Evolutionary conservation across 805 yeast species (phyloP).

Genomic region (Kazachstania psychrophila): DNA sequence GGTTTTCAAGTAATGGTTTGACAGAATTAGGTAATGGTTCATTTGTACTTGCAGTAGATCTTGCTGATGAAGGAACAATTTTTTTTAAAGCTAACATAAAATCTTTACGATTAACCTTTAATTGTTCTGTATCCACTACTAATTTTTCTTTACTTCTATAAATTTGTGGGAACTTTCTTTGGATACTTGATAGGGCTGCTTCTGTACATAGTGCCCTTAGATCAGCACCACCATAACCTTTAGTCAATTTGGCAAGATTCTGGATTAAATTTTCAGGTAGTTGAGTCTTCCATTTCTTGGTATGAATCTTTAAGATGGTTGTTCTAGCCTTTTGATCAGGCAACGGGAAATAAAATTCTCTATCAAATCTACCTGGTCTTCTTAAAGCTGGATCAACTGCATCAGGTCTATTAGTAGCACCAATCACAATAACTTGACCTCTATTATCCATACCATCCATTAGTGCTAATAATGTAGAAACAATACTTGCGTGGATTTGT

Average conservation of each 20-base stretch:
- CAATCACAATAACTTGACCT: constrained; percentile 96
- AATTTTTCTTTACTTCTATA: constrained; percentile 68
- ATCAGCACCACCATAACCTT: constrained; percentile 98
- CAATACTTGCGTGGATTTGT: constrained; percentile 96
- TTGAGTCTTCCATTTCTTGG: constrained; percentile 81
- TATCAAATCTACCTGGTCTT: constrained; percentile 93
- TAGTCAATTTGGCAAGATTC: constrained; percentile 69
- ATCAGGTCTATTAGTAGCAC: constrained; percentile 97
- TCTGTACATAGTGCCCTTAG: constrained; percentile 90
- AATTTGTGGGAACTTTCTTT: constrained; percentile 87
- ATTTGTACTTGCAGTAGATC: constrained; percentile 66
- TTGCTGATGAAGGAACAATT: constrained; percentile 84
- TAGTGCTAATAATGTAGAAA: constrained; percentile 83
- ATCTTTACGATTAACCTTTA: constrained; percentile 70
- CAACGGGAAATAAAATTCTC: constrained; percentile 92
- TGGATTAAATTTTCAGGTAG: constrained; percentile 47
- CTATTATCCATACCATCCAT: constrained; percentile 99
- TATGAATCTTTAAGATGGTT: constrained; percentile 75
- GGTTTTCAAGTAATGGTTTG: constrained; percentile 49
- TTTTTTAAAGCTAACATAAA: constrained; percentile 78
- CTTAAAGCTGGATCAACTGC: constrained; percentile 96
- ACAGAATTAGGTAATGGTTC: constrained; percentile 72
- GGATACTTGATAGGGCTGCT: constrained; percentile 87
- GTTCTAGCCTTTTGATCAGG: constrained; percentile 76
- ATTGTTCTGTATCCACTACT: constrained; percentile 57